Conservation (phyloP, 169 alveolate genomes). For the Plasmodium ovale region DNA sequence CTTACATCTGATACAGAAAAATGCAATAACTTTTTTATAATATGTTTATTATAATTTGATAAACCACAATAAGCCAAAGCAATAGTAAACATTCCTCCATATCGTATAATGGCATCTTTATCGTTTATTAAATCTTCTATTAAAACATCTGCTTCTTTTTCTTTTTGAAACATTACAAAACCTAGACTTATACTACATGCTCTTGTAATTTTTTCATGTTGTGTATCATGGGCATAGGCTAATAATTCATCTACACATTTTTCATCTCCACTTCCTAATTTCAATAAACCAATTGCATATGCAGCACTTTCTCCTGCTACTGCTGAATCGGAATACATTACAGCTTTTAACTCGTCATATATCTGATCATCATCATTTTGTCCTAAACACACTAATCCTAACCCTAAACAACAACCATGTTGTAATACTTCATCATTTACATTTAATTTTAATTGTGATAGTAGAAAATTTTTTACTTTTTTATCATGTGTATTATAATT, state of each 20-base stretch:
- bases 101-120: conserved; percentile 96
- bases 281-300: conserved; percentile 95
- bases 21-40: conserved; percentile 95
- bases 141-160: conserved; percentile 94
- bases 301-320: conserved; percentile 99
- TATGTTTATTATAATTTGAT: conserved; percentile 79
- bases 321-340: conserved; percentile 94
- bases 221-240: conserved; percentile 96
- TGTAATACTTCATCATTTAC: conserved; percentile 86
- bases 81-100: conserved; percentile 97
- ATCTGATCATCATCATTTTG: conserved; percentile 85
- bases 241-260: conserved; percentile 92
- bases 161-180: conserved; percentile 94
- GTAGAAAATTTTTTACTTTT: conserved; percentile 85
- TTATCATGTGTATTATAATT: conserved; percentile 87
- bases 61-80: conserved; percentile 98
- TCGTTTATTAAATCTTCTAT: conserved; percentile 90
- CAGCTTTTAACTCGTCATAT: conserved; percentile 92
- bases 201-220: conserved; percentile 98
- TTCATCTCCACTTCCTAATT: conserved; percentile 91
- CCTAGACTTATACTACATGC: conserved; percentile 97
- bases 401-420: conserved; percentile 98
- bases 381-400: conserved; percentile 96
- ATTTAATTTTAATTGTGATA: conserved; percentile 86
- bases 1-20: conserved; percentile 98